Base-by-base conservation (phyloP, 345 rosid species). In the Orychophragmus violaceus region DNA sequence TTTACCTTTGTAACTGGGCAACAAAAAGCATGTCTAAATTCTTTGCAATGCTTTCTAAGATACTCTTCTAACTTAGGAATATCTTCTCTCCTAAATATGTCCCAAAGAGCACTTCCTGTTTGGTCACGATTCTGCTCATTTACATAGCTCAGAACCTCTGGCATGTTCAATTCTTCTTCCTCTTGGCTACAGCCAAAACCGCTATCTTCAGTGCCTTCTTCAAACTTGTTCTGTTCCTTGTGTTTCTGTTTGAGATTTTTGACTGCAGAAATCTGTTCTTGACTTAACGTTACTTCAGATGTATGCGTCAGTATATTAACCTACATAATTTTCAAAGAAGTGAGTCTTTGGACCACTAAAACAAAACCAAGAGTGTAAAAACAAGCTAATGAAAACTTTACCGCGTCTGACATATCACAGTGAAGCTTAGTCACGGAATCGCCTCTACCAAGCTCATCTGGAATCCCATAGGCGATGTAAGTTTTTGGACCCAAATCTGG, bases 401-500 rank as follows among this genome's bases (percentile, higher is more conserved):
- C 98, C 79, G 98, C 98, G 64, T 93, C 98, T 29, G 96, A 88
- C 83, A 93, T 78, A 64, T 93, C 97, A 16, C 91, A 93, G 50
- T 90, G 97, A 52, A 93, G 98, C 75, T 86, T 93, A 32, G 97
- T 93, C 27, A 90, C 96, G 0, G 98, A 93, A 78, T 93, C 97
- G 9, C 97, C 99, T 80, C 99, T 79, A 59, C 97, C 90, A 11
- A 94, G 89, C 78, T 90, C 97, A 69, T 85, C 80, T 0, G 56
- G 53, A 58, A 77, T 32, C 28, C 98, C 98, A 62, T 93, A 93
- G 18, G 96, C 98, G 49, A 90, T 88, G 49, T 90, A 93, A 5
- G 96, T 82, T 69, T 93, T 93, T 3, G 98, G 98, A 32, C 98
- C 98, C 79, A 93, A 13, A 76, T 93, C 98, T 2, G 97, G 95